These are phyloP conservation scores for Adiantum capillusveneris DNA, from an alignment of 75 land plant species.

Conservation along the genomic window DNA sequence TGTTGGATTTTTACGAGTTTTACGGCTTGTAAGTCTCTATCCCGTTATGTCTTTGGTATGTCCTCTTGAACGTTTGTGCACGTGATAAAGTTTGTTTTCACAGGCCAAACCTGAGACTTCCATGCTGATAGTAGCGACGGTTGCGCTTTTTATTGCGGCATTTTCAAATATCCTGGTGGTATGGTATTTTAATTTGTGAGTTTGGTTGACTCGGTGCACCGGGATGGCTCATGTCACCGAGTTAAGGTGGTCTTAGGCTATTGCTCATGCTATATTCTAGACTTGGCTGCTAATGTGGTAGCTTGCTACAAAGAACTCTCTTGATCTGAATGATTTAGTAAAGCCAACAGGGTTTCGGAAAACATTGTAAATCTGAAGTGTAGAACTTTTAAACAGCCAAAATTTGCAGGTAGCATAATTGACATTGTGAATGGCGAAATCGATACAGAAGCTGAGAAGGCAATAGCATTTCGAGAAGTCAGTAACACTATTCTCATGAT, in stretches of 20 bases:
- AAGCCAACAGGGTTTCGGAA: too few relatives aligned
- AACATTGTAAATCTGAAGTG: too few relatives aligned
- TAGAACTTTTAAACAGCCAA: slow-evolving; percentile 87
- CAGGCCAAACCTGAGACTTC: slow-evolving; percentile 89
- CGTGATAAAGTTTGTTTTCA: not conserved
- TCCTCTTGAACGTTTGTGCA: not conserved
- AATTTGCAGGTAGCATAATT: slow-evolving; percentile 86
- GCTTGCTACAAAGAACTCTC: too few relatives aligned
- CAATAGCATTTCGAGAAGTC: slow-evolving; percentile 55
- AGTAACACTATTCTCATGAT: slow-evolving; percentile 55
- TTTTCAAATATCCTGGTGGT: slow-evolving; percentile 78
- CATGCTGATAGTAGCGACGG: slow-evolving; percentile 58
- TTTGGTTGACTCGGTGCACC: too few relatives aligned
- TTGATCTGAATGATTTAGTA: too few relatives aligned
- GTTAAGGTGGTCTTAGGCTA: too few relatives aligned
- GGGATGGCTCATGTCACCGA: too few relatives aligned
- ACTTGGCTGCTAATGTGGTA: too few relatives aligned
- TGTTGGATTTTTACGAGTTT: slow-evolving; percentile 70
- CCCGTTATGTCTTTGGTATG: too few relatives aligned
- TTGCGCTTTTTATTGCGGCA: slow-evolving; percentile 78
- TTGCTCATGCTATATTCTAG: too few relatives aligned
- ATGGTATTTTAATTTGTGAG: too few relatives aligned
- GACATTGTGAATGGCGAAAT: slow-evolving; percentile 79
- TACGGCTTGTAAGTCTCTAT: slow-evolving; percentile 50
- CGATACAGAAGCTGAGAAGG: slow-evolving; percentile 50